Conservation (phyloP, 2,329 filamentous ascomycete genomes). For the Talaromyces pinophilus region DNA sequence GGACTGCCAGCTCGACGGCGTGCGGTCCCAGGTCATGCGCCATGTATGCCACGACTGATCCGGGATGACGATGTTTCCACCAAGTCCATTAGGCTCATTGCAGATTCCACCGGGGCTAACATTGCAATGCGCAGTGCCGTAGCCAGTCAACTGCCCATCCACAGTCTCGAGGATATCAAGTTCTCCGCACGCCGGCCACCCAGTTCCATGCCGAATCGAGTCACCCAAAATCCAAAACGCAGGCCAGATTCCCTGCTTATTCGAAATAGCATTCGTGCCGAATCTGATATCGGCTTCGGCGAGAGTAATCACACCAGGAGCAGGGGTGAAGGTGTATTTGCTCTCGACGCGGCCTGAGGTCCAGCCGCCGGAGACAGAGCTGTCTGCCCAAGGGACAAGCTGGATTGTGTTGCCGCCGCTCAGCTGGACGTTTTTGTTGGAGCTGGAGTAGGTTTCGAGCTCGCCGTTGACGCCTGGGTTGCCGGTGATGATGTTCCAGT, state of each 20-base stretch:
- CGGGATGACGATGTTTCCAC: slow-evolving; percentile 14
- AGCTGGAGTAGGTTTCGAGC: slow-evolving; percentile 22
- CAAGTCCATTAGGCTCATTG: slow-evolving; percentile 18
- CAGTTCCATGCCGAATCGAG: slow-evolving; percentile 16
- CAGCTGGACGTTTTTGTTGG: slow-evolving; percentile 16
- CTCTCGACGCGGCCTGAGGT: slow-evolving; percentile 22
- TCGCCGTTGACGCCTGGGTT: slow-evolving; percentile 18
- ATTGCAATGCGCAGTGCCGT: slow-evolving; percentile 22
- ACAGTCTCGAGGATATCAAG: slow-evolving; percentile 22
- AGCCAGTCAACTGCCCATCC: slow-evolving; percentile 20
- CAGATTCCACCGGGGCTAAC: slow-evolving; percentile 20
- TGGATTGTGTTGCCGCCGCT: slow-evolving; percentile 22
- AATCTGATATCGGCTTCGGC: slow-evolving; percentile 22
- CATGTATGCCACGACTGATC: slow-evolving; percentile 24
- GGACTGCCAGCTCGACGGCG: slow-evolving; percentile 16
- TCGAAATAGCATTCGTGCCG: slow-evolving; percentile 15
- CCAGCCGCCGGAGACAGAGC: slow-evolving; percentile 21
- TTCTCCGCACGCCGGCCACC: slow-evolving; percentile 20
- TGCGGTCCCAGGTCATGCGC: slow-evolving; percentile 22
- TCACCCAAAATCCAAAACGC: slow-evolving; percentile 21
- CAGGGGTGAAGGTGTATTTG: slow-evolving; percentile 19
- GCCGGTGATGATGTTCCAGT: slow-evolving; percentile 23
- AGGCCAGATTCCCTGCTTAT: slow-evolving; percentile 22
- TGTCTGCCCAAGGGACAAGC: slow-evolving; percentile 20
- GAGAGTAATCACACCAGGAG: slow-evolving; percentile 13